A percentile compares a stretch with the other conserved stretches of the same genome.
Conservation (phyloP, 1,284 basidiomycete species). For the Boletus smithii region DNA sequence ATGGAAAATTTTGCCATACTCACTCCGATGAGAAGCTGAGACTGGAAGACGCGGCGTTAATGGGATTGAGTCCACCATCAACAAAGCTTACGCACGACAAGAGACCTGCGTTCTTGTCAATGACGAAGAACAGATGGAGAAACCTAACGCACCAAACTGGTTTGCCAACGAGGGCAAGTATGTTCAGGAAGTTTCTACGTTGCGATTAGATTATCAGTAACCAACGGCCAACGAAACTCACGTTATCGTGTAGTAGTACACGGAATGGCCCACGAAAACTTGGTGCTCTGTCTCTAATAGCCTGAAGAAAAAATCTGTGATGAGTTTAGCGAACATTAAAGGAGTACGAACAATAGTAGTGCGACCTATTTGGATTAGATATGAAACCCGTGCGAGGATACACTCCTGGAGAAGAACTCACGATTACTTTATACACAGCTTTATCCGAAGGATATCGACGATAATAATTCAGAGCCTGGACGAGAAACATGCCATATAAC, state of each 20-base stretch:
- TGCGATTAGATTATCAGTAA: constrained; percentile 9
- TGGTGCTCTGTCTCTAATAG: constrained; percentile 51
- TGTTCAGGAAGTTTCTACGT: constrained; percentile 47
- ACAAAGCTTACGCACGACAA: constrained; percentile 20
- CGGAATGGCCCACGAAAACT: constrained; percentile 49
- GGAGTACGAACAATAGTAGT: constrained; percentile 22
- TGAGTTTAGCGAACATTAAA: background rate
- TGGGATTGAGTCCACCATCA: background rate
- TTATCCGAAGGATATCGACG: constrained; percentile 53
- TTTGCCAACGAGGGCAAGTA: constrained; percentile 38
- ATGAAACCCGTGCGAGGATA: background rate
- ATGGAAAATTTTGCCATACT: constrained; percentile 30
- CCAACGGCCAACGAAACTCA: constrained; percentile 27
- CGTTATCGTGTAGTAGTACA: constrained; percentile 57
- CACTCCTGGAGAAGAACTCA: constrained; percentile 34
- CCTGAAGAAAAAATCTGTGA: constrained; percentile 34
- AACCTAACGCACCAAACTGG: constrained; percentile 45
- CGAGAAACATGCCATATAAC: constrained; percentile 48
- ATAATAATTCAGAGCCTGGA: constrained; percentile 55
- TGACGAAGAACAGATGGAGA: background rate
- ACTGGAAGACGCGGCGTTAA: constrained; percentile 32
- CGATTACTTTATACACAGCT: constrained; percentile 51
- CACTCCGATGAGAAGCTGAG: constrained; percentile 58
- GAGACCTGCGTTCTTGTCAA: constrained; percentile 21
- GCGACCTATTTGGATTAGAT: constrained; percentile 16